Conservation (phyloP, 306 rosid species). For the Herpetospermum pedunculosum region DNA sequence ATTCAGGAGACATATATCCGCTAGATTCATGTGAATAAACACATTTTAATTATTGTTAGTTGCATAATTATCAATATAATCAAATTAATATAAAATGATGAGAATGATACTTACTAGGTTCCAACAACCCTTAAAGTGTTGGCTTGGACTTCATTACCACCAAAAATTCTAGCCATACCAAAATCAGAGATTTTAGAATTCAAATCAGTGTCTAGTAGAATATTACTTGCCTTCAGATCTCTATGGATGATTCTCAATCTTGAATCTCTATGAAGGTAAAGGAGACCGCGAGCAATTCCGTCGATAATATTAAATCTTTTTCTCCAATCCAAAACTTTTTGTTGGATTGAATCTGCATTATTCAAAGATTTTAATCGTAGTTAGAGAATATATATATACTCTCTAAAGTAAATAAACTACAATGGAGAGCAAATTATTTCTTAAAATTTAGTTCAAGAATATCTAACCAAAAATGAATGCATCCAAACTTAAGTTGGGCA, state of each 20-base stretch:
- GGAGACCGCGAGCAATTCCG: conserved; percentile 7
- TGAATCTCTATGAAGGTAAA: conserved; percentile 8
- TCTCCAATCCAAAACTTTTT: neutral
- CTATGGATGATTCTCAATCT: conserved; percentile 5
- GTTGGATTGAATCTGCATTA: neutral
- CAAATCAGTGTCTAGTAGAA: neutral
- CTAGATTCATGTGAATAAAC: neutral
- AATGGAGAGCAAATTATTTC: neutral
- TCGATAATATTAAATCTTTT: neutral
- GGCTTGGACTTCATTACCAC: neutral
- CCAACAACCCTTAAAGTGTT: neutral
- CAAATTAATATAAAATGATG: too few relatives aligned
- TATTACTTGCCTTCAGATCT: conserved; percentile 5
- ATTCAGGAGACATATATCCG: neutral
- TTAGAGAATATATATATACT: neutral
- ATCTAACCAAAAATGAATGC: conserved; percentile 31
- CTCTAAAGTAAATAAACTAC: neutral
- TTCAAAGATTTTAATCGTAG: neutral
- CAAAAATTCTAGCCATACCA: conserved; percentile 4
- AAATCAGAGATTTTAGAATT: neutral
- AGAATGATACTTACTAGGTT: conserved; percentile 4
- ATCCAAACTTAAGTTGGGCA: conserved; percentile 40
- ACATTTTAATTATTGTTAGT: neutral
- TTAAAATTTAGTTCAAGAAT: neutral
- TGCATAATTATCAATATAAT: too few relatives aligned